Evolutionary conservation across 495 filamentous ascomycete species (phyloP).

Genomic region (Penicillium manginii): DNA sequence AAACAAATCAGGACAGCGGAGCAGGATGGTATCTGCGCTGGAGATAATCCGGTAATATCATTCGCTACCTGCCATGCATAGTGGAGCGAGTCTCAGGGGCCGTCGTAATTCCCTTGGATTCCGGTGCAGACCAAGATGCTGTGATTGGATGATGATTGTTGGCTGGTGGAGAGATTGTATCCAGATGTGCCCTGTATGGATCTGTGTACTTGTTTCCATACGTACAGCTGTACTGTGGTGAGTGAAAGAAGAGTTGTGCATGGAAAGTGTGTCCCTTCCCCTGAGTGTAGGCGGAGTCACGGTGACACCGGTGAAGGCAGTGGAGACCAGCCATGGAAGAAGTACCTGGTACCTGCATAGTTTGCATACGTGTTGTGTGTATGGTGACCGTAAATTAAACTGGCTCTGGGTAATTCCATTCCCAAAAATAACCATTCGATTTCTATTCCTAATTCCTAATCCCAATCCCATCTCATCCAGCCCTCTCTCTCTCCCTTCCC

Average conservation of each 20-base stretch:
- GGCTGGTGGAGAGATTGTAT: constrained; percentile 3
- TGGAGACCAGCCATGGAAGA: constrained; percentile 6
- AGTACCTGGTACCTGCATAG: constrained; percentile 20
- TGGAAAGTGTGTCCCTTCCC: constrained; percentile 1
- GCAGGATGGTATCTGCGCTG: constrained; percentile 20
- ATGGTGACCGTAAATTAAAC: constrained; percentile 43
- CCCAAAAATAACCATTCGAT: constrained; percentile 48
- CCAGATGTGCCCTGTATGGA: neutral
- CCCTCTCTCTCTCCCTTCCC: constrained; percentile 24
- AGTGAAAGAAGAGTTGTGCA: neutral
- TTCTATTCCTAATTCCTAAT: constrained; percentile 3
- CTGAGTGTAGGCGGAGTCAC: constrained; percentile 14
- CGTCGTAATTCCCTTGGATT: constrained; percentile 37
- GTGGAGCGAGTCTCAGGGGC: constrained; percentile 39
- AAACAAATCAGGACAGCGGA: constrained; percentile 16
- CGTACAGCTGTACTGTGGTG: too few species aligned
- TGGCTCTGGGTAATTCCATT: constrained; percentile 17
- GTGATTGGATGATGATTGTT: constrained; percentile 16
- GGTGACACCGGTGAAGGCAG: constrained; percentile 11
- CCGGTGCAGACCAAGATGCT: constrained; percentile 3
- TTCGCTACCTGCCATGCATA: constrained; percentile 29
- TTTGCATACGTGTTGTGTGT: constrained; percentile 17
- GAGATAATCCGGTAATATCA: constrained; percentile 20
- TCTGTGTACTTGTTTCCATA: too few species aligned
- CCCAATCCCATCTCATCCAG: constrained; percentile 30